Percentiles rank a stretch among this genome's conserved stretches.
Conservation (phyloP, 1,139 yeast species). For the Pichiaceae sp. region DNA sequence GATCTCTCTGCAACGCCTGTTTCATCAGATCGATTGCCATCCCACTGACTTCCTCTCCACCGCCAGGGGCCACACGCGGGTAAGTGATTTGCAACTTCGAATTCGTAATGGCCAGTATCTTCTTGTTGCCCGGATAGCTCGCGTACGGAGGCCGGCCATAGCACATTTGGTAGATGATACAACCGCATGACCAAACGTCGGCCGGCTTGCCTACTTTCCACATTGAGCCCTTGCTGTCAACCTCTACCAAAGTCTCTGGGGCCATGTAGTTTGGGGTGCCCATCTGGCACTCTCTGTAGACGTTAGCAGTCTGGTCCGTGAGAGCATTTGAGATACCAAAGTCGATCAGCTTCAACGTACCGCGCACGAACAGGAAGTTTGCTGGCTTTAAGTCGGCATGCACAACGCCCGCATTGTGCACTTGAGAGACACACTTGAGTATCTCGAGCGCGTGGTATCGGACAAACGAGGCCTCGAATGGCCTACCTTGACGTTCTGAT, state of each 20-base stretch:
- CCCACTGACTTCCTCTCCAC: conserved; percentile 16
- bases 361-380: conserved; percentile 80
- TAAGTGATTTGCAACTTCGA: conserved; percentile 73
- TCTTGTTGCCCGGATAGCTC: conserved; percentile 65
- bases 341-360: conserved; percentile 80
- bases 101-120: conserved; percentile 79
- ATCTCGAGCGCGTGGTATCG: conserved; percentile 76
- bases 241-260: conserved; percentile 80
- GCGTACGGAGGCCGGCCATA: conserved; percentile 94
- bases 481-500: conserved; percentile 42
- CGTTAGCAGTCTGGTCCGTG: conserved; percentile 85
- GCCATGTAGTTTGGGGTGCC: conserved; percentile 99
- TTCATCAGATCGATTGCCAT: conserved; percentile 61
- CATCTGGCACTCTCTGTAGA: conserved; percentile 83
- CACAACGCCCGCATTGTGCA: conserved; percentile 81
- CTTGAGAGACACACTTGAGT: conserved; percentile 77
- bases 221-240: conserved; percentile 10
- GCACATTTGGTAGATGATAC: conserved; percentile 91
- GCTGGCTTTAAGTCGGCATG: conserved; percentile 97
- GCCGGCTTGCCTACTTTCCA: conserved; percentile 95
- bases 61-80: conserved; percentile 31
- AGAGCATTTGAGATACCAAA: conserved; percentile 95
- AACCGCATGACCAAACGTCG: conserved; percentile 97
- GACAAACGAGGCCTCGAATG: conserved; percentile 71
- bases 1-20: conserved; percentile 67